phyloP scores from a whole-genome alignment of 257 asterid species.

The Scutellaria baicalensis region DNA sequence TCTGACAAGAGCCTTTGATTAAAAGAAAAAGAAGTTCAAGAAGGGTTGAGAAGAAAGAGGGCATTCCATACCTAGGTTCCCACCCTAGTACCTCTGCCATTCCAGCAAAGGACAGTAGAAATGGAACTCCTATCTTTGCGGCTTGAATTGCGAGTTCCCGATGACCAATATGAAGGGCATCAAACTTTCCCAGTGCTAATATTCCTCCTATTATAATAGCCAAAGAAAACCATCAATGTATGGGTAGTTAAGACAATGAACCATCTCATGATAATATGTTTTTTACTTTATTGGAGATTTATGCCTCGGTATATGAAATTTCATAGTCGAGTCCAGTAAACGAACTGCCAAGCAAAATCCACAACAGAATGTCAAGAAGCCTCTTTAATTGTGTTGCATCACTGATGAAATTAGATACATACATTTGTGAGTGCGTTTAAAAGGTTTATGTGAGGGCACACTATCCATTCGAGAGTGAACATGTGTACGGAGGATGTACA shows the following conservation, averaged over 20 bases:
- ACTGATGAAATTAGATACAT: neutral
- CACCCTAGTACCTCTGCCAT: slow-evolving; percentile 95
- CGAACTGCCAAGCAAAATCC: neutral
- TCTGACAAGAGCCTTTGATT: neutral
- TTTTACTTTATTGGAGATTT: neutral
- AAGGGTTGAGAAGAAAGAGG: slow-evolving; percentile 6
- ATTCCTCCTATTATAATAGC: slow-evolving; percentile 57
- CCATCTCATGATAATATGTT: neutral
- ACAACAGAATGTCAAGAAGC: neutral
- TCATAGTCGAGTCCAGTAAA: neutral
- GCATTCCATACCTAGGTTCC: slow-evolving; percentile 71
- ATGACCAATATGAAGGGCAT: slow-evolving; percentile 98
- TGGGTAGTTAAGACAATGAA: neutral
- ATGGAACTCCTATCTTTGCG: slow-evolving; percentile 73
- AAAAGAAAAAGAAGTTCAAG: neutral
- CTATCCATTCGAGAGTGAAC: neutral
- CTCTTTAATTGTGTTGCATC: neutral
- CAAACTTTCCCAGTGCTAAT: slow-evolving; percentile 95
- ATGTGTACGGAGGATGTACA: neutral
- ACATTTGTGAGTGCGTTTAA: neutral
- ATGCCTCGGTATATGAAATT: neutral
- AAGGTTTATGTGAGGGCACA: neutral
- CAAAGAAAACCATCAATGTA: slow-evolving; percentile 6
- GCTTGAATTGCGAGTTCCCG: slow-evolving; percentile 98
- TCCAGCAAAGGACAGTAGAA: slow-evolving; percentile 78